A percentile compares a stretch with the other conserved stretches of the same genome.
These are phyloP conservation scores for Luvunga scandens DNA, from an alignment of 345 rosid genomes.

Conservation along the genomic window DNA sequence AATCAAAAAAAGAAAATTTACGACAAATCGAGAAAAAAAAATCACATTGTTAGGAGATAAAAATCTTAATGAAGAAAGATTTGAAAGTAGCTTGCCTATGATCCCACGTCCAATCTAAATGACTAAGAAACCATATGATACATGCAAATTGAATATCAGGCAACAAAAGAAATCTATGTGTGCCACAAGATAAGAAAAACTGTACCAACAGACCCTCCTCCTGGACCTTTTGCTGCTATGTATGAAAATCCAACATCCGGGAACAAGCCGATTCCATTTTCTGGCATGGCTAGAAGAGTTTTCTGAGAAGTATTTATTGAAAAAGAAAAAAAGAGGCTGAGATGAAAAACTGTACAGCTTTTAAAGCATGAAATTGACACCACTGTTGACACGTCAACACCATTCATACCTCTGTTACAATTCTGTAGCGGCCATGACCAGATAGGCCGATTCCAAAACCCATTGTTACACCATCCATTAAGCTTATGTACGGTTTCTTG, in stretches of 20 bases:
- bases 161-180: neutral
- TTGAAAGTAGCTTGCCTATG: neutral
- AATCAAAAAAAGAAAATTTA: neutral
- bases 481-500: slow-evolving; percentile 78
- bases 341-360: neutral
- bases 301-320: slow-evolving; percentile 28
- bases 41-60: no score
- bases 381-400: neutral
- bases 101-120: neutral
- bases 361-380: neutral
- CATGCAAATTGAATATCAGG: neutral
- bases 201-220: slow-evolving; percentile 91
- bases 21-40: no score
- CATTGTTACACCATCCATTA: slow-evolving; percentile 97
- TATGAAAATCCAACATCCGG: slow-evolving; percentile 97
- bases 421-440: slow-evolving; percentile 87
- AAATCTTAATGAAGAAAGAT: neutral
- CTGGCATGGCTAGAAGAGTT: slow-evolving; percentile 95
- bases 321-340: slow-evolving; percentile 1
- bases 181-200: slow-evolving; percentile 1
- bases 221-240: slow-evolving; percentile 87
- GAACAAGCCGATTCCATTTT: slow-evolving; percentile 94
- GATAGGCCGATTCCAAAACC: slow-evolving; percentile 94
- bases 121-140: neutral
- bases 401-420: slow-evolving; percentile 73